These are phyloP conservation scores for Nakazawaea ernobii DNA, from an alignment of 805 yeast species.

Conservation along the genomic window DNA sequence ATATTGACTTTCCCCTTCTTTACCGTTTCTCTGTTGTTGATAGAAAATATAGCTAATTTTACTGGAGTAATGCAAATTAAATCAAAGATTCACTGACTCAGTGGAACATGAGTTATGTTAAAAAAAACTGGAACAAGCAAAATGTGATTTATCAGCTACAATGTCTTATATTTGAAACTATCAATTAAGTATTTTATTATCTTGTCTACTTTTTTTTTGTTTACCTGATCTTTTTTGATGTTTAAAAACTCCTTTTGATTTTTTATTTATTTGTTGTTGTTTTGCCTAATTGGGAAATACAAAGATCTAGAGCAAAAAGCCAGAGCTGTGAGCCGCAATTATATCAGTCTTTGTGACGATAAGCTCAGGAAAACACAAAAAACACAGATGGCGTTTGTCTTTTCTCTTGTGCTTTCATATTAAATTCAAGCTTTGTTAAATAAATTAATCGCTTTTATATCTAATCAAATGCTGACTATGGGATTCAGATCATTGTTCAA, in stretches of 20 bases:
- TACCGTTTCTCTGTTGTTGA: neutral
- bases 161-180: neutral
- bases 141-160: neutral
- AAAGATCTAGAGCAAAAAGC: neutral
- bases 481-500: neutral
- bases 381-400: no score
- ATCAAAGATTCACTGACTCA: no score
- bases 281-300: neutral
- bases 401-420: no score
- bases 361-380: no score
- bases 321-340: neutral
- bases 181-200: neutral
- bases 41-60: no score
- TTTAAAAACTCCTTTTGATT: neutral
- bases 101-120: no score
- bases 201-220: neutral
- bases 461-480: neutral
- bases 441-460: no score
- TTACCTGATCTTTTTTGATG: neutral
- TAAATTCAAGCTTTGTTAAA: no score
- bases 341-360: neutral
- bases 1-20: neutral
- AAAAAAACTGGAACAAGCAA: neutral
- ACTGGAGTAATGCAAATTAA: no score
- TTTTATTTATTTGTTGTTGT: neutral